Evolutionary conservation across 1,284 basidiomycete genomes (phyloP).

Genomic region (Cutaneotrichosporon sp.): DNA sequence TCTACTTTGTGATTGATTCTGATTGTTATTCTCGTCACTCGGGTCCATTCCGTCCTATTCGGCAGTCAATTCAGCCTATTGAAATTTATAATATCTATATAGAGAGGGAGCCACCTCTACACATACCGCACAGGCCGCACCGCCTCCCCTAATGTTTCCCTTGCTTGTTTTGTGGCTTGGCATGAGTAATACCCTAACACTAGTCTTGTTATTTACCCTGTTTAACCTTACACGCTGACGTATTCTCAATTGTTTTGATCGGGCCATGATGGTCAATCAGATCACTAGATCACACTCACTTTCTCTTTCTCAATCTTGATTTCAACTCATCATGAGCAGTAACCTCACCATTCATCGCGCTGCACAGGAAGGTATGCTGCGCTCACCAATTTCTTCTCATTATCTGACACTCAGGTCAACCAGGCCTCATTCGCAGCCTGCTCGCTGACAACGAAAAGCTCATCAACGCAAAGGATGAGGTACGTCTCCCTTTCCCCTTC

Average conservation of each 20-base stretch:
- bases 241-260: neutral
- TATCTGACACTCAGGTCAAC: conserved; percentile 61
- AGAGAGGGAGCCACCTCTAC: too few species aligned
- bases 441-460: conserved; percentile 66
- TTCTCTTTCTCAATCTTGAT: neutral
- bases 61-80: too few species aligned
- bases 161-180: neutral
- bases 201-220: neutral
- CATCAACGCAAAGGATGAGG: conserved; percentile 68
- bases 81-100: too few species aligned
- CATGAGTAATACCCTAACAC: neutral
- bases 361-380: conserved; percentile 47
- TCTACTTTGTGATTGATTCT: too few species aligned
- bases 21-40: too few species aligned
- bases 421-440: conserved; percentile 68
- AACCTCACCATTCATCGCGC: conserved; percentile 52
- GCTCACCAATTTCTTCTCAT: neutral
- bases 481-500: conserved; percentile 48
- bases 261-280: too few species aligned
- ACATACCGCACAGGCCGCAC: too few species aligned
- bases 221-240: neutral
- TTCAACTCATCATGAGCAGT: conserved; percentile 13
- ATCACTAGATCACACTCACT: neutral
- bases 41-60: too few species aligned
- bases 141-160: too few species aligned